Base-by-base conservation (phyloP, 2,329 filamentous ascomycete species). In the Trichoderma sp. region DNA sequence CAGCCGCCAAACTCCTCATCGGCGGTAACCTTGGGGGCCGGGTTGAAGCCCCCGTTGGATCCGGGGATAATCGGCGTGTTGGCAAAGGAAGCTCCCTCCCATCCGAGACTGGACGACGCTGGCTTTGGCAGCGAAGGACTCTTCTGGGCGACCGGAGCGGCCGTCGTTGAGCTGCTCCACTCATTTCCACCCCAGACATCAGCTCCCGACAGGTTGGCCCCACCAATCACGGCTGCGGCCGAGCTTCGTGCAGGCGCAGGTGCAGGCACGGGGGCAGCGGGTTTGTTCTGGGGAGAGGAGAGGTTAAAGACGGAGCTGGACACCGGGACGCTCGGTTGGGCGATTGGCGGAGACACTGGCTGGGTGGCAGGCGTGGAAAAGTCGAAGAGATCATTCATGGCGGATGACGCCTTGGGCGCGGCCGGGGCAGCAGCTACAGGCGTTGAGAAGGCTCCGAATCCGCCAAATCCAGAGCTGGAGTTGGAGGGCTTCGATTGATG, bases 1-100 rank as follows among this genome's bases (percentile, higher is more conserved):
- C 94, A 98, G 13, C 94, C 94, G 22, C 94, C 94, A 81, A 97
- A 98, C 76, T 98, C 94, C 78, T 98, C 94, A 74, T 98, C 94
- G 0, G 92, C 91, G 39, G 91, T 86, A 2, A 97, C 91, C 74
- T 90, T 90, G 27, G 92, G 89, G 48, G 83, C 81, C 65, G 82
- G 76, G 64, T 83, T 86, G 78, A 92, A 90, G 6, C 90, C 90
- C 27, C 90, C 90, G 72, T 85, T 85, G 0, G 86, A 81, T 1
- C 87, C 86, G 2, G 86, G 86, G 22, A 90, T 83, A 76, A 90
- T 87, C 59, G 87, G 85, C 70, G 87, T 84, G 73, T 76, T 86
- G 48, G 86, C 84, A 71, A 89, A 83, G n/a, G 82, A 83, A 32
- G 77, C 76, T 3, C 80, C 77, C 8, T 87, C 86, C 84, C 88